Conservation (phyloP, 129 eudicot species). For the Flaveria trinervia region DNA sequence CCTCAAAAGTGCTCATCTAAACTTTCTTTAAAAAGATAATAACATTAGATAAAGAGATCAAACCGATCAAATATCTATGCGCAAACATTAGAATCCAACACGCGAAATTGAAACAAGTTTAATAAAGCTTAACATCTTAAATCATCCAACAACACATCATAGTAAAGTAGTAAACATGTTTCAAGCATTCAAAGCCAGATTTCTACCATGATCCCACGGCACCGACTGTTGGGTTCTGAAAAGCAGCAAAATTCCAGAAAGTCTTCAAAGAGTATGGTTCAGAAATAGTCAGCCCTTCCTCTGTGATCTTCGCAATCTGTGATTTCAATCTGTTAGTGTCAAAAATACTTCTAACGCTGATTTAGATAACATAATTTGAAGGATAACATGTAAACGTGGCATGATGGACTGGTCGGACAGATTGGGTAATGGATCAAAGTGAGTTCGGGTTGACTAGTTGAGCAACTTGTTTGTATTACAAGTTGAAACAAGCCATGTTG, state of each 20-base stretch:
- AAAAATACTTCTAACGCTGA: conserved; percentile 24
- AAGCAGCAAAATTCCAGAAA: conserved; percentile 67
- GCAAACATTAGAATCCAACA: conserved; percentile 1
- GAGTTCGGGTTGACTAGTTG: not conserved
- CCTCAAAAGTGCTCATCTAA: not conserved
- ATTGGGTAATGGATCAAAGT: not conserved
- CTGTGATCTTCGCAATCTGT: conserved; percentile 84
- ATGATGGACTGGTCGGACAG: not conserved
- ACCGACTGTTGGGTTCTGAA: conserved; percentile 61
- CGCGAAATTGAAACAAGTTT: not conserved
- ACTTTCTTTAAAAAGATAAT: not conserved
- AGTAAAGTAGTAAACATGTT: conserved; percentile 11
- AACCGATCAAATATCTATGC: not conserved
- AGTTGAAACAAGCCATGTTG: not conserved
- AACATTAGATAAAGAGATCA: not conserved
- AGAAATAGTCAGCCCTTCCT: conserved; percentile 60
- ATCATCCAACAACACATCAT: not conserved
- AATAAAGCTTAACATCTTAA: conserved; percentile 13
- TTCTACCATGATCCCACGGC: conserved; percentile 47
- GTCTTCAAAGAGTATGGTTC: conserved; percentile 72
- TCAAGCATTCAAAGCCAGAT: not conserved
- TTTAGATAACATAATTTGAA: not conserved
- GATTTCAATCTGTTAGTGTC: not conserved
- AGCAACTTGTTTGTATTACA: not conserved
- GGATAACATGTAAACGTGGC: not conserved